Conservation (phyloP, 2,329 filamentous ascomycete genomes). For the Diaporthe sp. region DNA sequence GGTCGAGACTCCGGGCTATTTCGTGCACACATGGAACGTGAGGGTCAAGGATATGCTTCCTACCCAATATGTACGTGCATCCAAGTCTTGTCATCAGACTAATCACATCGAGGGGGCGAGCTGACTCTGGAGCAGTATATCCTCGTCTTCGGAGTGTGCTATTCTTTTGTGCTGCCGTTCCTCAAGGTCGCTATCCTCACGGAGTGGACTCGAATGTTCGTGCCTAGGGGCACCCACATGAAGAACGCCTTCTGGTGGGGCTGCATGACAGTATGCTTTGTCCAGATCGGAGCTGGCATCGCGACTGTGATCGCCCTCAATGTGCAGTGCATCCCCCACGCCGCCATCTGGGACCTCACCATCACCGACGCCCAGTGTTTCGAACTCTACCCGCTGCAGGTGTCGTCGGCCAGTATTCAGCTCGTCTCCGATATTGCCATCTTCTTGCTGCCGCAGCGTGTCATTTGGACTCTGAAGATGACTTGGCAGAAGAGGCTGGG, state of each 20-base stretch:
- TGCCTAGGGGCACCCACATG: constrained; percentile 42
- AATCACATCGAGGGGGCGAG: not conserved
- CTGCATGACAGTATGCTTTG: constrained; percentile 45
- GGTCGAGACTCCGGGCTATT: constrained; percentile 49
- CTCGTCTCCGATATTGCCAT: constrained; percentile 49
- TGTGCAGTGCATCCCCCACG: constrained; percentile 50
- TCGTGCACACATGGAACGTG: constrained; percentile 52
- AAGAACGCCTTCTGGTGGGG: constrained; percentile 52
- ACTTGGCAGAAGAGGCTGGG: constrained; percentile 48
- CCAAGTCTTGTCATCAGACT: not conserved
- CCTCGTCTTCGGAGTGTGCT: constrained; percentile 51
- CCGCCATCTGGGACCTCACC: constrained; percentile 48
- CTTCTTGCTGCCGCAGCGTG: constrained; percentile 50
- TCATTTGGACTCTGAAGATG: constrained; percentile 51
- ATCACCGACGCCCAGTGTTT: constrained; percentile 49
- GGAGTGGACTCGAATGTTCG: constrained; percentile 57
- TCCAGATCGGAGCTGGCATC: constrained; percentile 49
- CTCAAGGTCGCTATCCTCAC: constrained; percentile 57
- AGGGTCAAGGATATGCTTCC: constrained; percentile 45
- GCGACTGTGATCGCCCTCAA: constrained; percentile 49
- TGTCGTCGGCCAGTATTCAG: constrained; percentile 50
- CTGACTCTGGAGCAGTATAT: constrained; percentile 44
- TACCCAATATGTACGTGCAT: constrained; percentile 44
- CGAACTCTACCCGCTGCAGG: constrained; percentile 44
- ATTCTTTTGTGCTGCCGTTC: constrained; percentile 52